Percentiles rank a stretch among this genome's conserved stretches.
These are phyloP conservation scores for Phytophthora palmivora DNA, from an alignment of 352 stramenopile genomes.

Conservation along the genomic window DNA sequence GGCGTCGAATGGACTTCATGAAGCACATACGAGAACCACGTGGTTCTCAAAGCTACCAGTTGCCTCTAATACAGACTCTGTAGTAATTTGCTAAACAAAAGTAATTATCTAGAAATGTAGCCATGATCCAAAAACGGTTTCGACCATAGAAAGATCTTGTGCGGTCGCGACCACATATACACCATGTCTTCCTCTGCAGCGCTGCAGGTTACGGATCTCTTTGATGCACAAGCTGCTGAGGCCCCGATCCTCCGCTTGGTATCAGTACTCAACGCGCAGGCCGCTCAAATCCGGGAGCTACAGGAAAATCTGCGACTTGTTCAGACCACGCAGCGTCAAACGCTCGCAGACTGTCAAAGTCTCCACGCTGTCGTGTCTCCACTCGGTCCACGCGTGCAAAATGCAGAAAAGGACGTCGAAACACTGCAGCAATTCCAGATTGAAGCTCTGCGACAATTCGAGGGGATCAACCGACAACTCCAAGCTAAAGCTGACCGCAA, in stretches of 20 bases:
- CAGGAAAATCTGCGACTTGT: constrained; percentile 37
- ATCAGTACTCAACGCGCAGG: constrained; percentile 68
- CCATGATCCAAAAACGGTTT: not conserved
- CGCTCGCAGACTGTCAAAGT: constrained; percentile 29
- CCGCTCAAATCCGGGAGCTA: constrained; percentile 45
- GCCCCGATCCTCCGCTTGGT: constrained; percentile 64
- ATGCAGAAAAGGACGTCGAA: constrained; percentile 8
- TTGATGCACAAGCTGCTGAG: constrained; percentile 58
- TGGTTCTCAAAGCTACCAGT: too few relatives aligned
- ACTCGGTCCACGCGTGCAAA: constrained; percentile 15
- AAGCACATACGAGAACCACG: not conserved
- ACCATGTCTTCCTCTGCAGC: constrained; percentile 6
- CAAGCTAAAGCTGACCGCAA: constrained; percentile 29
- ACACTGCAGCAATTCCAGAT: constrained; percentile 9
- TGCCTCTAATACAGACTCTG: too few relatives aligned
- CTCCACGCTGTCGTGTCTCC: constrained; percentile 14
- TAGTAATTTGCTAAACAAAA: too few relatives aligned
- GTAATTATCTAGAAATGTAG: constrained; percentile 10
- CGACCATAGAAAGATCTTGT: constrained; percentile 22
- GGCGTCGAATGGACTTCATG: not conserved
- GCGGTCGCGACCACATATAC: not conserved
- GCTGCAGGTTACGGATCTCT: constrained; percentile 56
- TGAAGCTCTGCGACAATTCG: constrained; percentile 13
- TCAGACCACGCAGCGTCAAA: constrained; percentile 39
- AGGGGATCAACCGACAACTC: constrained; percentile 25